Evolutionary conservation across 1,284 basidiomycete species (phyloP), one percentile per base, ranked within the genome.

Genomic region (Cutaneotrichosporon dermatis): DNA sequence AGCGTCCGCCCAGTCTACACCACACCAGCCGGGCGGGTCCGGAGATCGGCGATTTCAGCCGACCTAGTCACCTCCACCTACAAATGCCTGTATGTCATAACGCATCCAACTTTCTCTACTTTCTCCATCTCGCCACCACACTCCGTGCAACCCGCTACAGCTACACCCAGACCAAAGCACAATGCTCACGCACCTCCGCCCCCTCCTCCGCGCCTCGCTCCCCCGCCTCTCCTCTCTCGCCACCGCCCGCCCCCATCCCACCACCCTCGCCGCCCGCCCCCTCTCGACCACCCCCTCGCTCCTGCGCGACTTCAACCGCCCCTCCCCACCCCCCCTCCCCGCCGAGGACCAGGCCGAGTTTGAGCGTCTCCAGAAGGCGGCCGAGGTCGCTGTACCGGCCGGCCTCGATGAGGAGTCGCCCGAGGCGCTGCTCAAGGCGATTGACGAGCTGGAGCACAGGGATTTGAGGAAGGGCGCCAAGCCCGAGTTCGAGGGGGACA

Each of bases 401-500:
- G 63, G 57, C 16, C 43, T 58, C 4, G 63, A 57, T 4, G 15
- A 46, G 9, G 50, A 37, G 50, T 25, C 40, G 2, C 40, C 42
- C 35, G 51, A 49, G 12, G 57, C 51, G 4, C 41, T 51, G 50
- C 55, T 58, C n/a, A 4, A 42, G 10, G 58, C 53, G 5, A 5
- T 48, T 11, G 51, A 42, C 1, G 15, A 33, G 13, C 37, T 54
- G 8, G 59, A 60, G 7, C 85, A 79, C 82, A 83, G 63, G 74
- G 76, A 78, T 78, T 71, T 77, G 69, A 68, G 73, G 68, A 71
- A 75, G 77, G 81, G 73, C 59, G 74, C 74, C 64, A 73, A 66
- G 76, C 76, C 69, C 37, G 79, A 82, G 51, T 84, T 84, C 56
- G 78, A 82, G 55, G 83, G 83, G 4, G 82, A 83, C 8, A 66